Conservation (phyloP, 371 early-diverging fungal species). For the Conidiobolus incongruus region DNA sequence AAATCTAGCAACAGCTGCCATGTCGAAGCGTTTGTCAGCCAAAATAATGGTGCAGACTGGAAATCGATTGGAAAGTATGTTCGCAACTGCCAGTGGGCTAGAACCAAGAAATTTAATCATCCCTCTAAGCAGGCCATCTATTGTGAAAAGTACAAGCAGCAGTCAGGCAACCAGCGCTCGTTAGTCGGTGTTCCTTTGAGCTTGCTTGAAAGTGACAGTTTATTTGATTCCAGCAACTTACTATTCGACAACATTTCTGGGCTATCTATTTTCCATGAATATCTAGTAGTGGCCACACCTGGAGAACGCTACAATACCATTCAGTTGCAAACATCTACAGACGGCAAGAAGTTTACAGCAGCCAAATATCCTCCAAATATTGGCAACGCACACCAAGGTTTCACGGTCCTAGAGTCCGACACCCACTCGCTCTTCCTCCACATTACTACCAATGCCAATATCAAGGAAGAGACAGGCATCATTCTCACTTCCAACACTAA, state of each 20-base stretch:
- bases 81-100: slow-evolving; percentile 52
- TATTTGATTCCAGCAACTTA: slow-evolving; percentile 19
- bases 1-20: slow-evolving; percentile 8
- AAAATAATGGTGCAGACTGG: slow-evolving; percentile 54
- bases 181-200: slow-evolving; percentile 17
- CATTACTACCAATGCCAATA: slow-evolving; percentile 27
- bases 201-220: slow-evolving; percentile 26
- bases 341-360: slow-evolving; percentile 40
- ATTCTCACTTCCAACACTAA: slow-evolving; percentile 74
- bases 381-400: slow-evolving; percentile 18
- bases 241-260: slow-evolving; percentile 42
- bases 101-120: slow-evolving; percentile 25
- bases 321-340: slow-evolving; percentile 35
- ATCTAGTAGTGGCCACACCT: slow-evolving; percentile 50
- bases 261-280: slow-evolving; percentile 53
- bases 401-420: slow-evolving; percentile 56
- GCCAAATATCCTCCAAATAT: slow-evolving; percentile 42
- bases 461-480: slow-evolving; percentile 49
- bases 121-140: slow-evolving; percentile 27
- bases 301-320: slow-evolving; percentile 19
- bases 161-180: slow-evolving; percentile 27
- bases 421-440: slow-evolving; percentile 49
- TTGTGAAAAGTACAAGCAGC: slow-evolving; percentile 37
- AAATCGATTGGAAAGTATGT: slow-evolving; percentile 37
- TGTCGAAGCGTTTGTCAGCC: slow-evolving; percentile 37